phyloP scores from a whole-genome alignment of 2,329 filamentous ascomycete species.

The Sclerotinia sclerotiorum region DNA sequence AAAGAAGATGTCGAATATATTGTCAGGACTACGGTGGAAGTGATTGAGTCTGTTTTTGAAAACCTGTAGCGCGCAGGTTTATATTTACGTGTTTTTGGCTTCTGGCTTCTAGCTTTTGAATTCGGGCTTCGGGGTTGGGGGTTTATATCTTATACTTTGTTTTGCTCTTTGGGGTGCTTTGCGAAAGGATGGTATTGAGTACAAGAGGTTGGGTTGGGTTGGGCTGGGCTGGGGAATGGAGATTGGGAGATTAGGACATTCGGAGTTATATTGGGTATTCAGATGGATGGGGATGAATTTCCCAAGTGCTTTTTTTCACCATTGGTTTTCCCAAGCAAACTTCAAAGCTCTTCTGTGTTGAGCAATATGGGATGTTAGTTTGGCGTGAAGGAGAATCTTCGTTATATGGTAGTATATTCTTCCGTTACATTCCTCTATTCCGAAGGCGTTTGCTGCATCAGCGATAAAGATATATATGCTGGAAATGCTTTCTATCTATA shows the following conservation, averaged over 20 bases:
- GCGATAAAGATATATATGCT: conserved; percentile 11
- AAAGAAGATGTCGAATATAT: conserved; percentile 54
- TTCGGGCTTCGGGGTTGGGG: background rate
- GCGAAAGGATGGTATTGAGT: conserved; percentile 13
- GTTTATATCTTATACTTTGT: background rate
- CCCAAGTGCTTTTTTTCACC: background rate
- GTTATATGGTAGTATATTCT: background rate
- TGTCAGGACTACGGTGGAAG: conserved; percentile 44
- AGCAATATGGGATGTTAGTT: conserved; percentile 6
- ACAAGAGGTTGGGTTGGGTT: conserved; percentile 4
- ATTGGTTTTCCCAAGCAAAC: background rate
- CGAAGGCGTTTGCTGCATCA: conserved; percentile 5
- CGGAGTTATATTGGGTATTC: conserved; percentile 13
- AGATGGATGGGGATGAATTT: background rate
- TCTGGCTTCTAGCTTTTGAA: no score
- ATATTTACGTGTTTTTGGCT: background rate
- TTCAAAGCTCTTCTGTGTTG: background rate
- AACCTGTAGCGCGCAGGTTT: background rate
- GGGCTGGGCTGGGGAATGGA: background rate
- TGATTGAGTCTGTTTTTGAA: conserved; percentile 34
- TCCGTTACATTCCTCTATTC: background rate
- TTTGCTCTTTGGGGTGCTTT: background rate
- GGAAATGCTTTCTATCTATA: conserved; percentile 5
- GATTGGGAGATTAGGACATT: conserved; percentile 1
- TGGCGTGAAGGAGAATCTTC: conserved; percentile 8